Evolutionary conservation across 1,284 basidiomycete species (phyloP).

Genomic region (Xerocomus amazonicus): DNA sequence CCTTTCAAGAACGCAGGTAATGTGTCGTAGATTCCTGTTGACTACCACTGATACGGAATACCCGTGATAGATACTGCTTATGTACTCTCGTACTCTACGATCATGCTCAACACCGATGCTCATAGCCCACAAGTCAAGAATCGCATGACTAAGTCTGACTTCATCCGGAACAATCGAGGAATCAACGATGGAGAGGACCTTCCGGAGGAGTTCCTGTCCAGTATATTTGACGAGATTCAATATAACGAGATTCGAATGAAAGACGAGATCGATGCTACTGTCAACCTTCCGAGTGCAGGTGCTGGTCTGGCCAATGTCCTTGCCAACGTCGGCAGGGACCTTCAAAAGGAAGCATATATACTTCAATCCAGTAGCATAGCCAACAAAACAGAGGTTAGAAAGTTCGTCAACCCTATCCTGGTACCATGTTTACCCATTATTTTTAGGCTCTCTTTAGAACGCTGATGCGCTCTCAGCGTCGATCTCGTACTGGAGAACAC

Average conservation of each 20-base stretch:
- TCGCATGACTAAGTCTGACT: constrained; percentile 88
- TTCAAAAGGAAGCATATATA: constrained; percentile 92
- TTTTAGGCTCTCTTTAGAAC: constrained; percentile 82
- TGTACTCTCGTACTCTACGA: constrained; percentile 89
- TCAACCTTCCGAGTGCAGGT: constrained; percentile 46
- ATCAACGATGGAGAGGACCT: constrained; percentile 90
- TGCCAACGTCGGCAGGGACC: constrained; percentile 85
- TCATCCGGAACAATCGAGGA: constrained; percentile 89
- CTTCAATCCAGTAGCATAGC: constrained; percentile 94
- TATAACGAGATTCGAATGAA: constrained; percentile 96
- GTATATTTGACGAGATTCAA: constrained; percentile 87
- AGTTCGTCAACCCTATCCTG: background rate
- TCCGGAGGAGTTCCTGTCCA: constrained; percentile 76
- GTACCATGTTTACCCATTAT: background rate
- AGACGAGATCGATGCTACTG: constrained; percentile 78
- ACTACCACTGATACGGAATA: constrained; percentile 9
- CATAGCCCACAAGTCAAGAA: constrained; percentile 92
- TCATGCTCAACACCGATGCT: constrained; percentile 94
- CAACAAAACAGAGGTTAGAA: constrained; percentile 82
- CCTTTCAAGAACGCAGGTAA: constrained; percentile 81
- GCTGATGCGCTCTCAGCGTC: constrained; percentile 84
- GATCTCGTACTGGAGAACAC: constrained; percentile 72
- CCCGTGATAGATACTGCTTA: constrained; percentile 78
- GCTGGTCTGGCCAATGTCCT: constrained; percentile 79
- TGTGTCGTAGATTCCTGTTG: background rate